A percentile compares a stretch with the other conserved stretches of the same genome.
Evolutionary conservation across 2,329 filamentous ascomycete species (phyloP).

Genomic region (Aspergillus uvarum): DNA sequence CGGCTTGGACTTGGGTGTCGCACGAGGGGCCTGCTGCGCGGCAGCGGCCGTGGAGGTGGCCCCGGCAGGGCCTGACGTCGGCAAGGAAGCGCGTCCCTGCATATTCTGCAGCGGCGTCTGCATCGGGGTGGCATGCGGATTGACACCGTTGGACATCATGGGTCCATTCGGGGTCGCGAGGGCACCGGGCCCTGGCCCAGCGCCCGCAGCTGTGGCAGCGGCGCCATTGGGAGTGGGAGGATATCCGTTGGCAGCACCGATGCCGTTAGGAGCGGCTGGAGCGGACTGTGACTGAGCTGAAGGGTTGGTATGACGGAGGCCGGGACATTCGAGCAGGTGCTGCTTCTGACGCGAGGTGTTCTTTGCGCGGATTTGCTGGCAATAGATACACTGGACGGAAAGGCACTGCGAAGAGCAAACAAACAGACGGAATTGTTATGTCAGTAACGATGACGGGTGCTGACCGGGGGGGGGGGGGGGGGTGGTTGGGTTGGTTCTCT

Average conservation of each 20-base stretch:
- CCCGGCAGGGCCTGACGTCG: constrained; percentile 37
- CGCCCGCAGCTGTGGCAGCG: constrained; percentile 32
- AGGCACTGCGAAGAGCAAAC: constrained; percentile 43
- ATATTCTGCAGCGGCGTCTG: constrained; percentile 44
- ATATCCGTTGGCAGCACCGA: constrained; percentile 44
- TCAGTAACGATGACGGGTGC: constrained; percentile 33
- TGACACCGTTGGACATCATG: constrained; percentile 47
- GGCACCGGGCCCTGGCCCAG: constrained; percentile 33
- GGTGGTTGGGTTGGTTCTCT: constrained; percentile 23
- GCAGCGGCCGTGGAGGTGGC: constrained; percentile 32
- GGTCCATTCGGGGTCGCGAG: constrained; percentile 45
- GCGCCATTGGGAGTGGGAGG: constrained; percentile 43
- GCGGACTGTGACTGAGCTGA: constrained; percentile 43
- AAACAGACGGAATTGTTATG: constrained; percentile 26
- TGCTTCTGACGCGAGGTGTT: constrained; percentile 55
- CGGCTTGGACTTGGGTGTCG: constrained; percentile 40
- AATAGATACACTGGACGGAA: constrained; percentile 55
- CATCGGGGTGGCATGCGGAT: constrained; percentile 45
- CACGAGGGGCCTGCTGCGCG: constrained; percentile 34
- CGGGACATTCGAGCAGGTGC: constrained; percentile 52
- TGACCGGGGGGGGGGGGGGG: not conserved
- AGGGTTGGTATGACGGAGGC: constrained; percentile 46
- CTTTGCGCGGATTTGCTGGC: constrained; percentile 54
- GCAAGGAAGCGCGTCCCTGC: constrained; percentile 41
- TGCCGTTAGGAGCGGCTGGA: constrained; percentile 41